Base-by-base conservation (phyloP, 148 eudicot genomes). In the Tetragonia tetragonoides region DNA sequence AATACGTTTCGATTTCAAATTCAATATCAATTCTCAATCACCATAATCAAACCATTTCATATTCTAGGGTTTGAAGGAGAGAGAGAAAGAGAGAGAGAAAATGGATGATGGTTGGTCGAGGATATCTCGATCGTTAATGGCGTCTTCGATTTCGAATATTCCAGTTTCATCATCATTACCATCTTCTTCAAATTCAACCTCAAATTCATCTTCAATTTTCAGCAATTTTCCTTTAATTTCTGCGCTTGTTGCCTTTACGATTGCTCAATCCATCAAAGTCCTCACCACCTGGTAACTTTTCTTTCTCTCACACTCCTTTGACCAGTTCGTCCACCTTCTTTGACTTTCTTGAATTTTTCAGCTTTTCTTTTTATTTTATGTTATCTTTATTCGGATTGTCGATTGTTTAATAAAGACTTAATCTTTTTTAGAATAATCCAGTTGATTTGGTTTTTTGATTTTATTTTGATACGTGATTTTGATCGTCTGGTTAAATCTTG, bases 201-300 rank as follows among this genome's bases (percentile, higher is more conserved):
- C 88, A 5, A 72, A 72, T 63, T 74, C 83, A 40, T 75, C 83
- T 7, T 80, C 88, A 5, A 72, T 85, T 51, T 86, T 85, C 76
- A 73, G 85, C 0, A 91, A 91, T 83, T 81, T 80, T 51, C 93
- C 91, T 71, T 76, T 91, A 70, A 78, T 91, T 77, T 91, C 93
- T 44, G 91, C 95, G 3, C 46, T 91, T 40, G 1, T 86, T 40
- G 95, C 95, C 23, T 91, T 91, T 47, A 71, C 84, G 37, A 54
- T 91, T 24, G 95, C 95, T 75, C 95, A 91, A 79, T 84, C 87
- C 4, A 79, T 83, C 74, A 91, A 91, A 80, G 79, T 88, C 62
- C 17, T 91, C 80, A 82, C 90, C 60, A 82, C 91, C 68, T 86
- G 95, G 95, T 91, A 91, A 54, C 16, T 20, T 37, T 46, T 68